Evolutionary conservation across 148 eudicot species (phyloP).

Genomic region (Diospyros kaki): DNA sequence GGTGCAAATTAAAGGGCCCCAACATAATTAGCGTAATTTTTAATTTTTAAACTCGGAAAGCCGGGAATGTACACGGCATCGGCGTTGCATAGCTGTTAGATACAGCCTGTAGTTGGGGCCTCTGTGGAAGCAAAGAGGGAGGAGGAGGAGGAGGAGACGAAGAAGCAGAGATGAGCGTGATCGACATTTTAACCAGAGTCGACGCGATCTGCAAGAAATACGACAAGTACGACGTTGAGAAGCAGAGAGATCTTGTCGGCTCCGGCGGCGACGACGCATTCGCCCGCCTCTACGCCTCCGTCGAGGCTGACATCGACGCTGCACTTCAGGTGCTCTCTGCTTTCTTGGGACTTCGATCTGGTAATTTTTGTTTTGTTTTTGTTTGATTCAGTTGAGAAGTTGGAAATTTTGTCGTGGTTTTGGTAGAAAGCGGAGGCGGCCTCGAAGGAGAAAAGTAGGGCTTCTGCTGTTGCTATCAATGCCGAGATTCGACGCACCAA

Average conservation of each 20-base stretch:
- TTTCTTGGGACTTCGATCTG: neutral
- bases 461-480: conserved; percentile 79
- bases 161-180: conserved; percentile 12
- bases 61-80: too few species aligned
- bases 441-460: conserved; percentile 66
- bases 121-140: neutral
- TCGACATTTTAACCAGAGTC: conserved; percentile 49
- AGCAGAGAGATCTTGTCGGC: conserved; percentile 60
- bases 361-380: neutral
- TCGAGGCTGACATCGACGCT: conserved; percentile 75
- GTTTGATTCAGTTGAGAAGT: neutral
- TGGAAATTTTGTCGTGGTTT: neutral
- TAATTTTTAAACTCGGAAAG: too few species aligned
- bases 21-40: too few species aligned
- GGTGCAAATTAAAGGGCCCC: too few species aligned
- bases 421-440: conserved; percentile 84
- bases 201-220: conserved; percentile 92
- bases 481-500: conserved; percentile 96
- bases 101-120: neutral
- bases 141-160: neutral
- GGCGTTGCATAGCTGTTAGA: too few species aligned
- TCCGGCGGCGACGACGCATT: conserved; percentile 94
- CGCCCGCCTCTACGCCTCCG: conserved; percentile 75
- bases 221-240: conserved; percentile 85
- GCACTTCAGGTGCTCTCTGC: conserved; percentile 53